These are phyloP conservation scores for Yamadazyma nakazawae DNA, from an alignment of 805 yeast species.

Conservation along the genomic window DNA sequence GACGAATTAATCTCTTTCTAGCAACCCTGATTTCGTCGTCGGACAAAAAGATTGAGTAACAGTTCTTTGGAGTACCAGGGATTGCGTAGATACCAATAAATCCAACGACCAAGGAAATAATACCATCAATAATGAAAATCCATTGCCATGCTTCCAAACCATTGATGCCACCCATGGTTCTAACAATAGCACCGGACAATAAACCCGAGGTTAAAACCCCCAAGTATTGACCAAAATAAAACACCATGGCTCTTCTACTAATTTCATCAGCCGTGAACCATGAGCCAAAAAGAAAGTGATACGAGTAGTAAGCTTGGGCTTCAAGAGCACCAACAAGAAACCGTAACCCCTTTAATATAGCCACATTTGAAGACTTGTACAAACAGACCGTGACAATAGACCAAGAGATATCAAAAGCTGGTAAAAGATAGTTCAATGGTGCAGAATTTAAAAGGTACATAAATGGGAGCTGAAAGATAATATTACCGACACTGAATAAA, in stretches of 20 bases:
- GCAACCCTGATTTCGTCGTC: slow-evolving; percentile 37
- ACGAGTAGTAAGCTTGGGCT: slow-evolving; percentile 47
- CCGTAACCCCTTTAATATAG: slow-evolving; percentile 56
- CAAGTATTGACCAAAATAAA: slow-evolving; percentile 59
- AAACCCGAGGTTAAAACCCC: slow-evolving; percentile 63
- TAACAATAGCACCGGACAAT: slow-evolving; percentile 53
- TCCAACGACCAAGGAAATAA: slow-evolving; percentile 57
- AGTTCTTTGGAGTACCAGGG: slow-evolving; percentile 63
- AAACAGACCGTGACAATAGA: slow-evolving; percentile 59
- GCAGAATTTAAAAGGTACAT: slow-evolving; percentile 52
- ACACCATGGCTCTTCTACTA: slow-evolving; percentile 58
- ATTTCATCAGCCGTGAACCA: slow-evolving; percentile 46
- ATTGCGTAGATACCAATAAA: slow-evolving; percentile 50
- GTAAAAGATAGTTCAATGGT: slow-evolving; percentile 53
- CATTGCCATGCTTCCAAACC: slow-evolving; percentile 71
- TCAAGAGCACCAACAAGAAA: slow-evolving; percentile 70
- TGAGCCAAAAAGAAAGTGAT: slow-evolving; percentile 48
- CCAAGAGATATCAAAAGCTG: slow-evolving; percentile 63
- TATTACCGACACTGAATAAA: slow-evolving; percentile 56
- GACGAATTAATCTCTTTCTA: slow-evolving; percentile 23
- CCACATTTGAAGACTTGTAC: slow-evolving; percentile 46
- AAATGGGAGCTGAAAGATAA: slow-evolving; percentile 62
- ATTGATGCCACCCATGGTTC: slow-evolving; percentile 43
- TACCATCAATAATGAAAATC: slow-evolving; percentile 66
- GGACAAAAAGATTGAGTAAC: slow-evolving; percentile 31